Evolutionary conservation across 345 rosid species (phyloP), one percentile per base, ranked within the genome.

Genomic region (Durio zibethinus): DNA sequence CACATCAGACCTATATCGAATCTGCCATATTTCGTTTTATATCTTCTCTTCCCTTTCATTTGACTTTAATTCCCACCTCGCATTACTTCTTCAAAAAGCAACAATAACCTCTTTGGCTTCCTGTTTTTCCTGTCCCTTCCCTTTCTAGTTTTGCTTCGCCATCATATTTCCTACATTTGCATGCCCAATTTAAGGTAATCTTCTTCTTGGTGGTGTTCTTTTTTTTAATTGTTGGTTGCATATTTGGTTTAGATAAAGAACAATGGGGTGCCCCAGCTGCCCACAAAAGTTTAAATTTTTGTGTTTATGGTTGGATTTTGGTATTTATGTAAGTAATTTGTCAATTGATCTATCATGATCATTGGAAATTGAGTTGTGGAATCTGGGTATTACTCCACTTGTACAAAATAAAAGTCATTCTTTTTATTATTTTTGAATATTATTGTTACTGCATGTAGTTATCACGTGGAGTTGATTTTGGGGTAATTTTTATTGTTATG

Each of bases 271-370:
- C 27, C 21, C 16, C 14, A 36, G 5, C 71, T 65, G 29, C 50
- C 31, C 29, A 38, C 15, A 38, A 48, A 70, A 47, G 74, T 21
- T 70, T 29, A 48, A 27, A 1, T 47, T 15, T 70, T 70, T 7
- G 59, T 70, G 21, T 9, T 72, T 5, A 52, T 72, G 75, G 16
- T 72, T 72, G 45, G 4, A 15, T 70, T 72, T 52, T 52, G 23
- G 29, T 35, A 5, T 35, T 52, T 72, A 8, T 52, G 75, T 21
- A 1, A 2, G 47, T 52, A 36, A 33, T 33, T 33, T 52, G 59
- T 72, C 20, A 25, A 35, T 61, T 75, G 76, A 80, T 80, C 65
- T 36, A 5, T n/a, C 1, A 8, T n/a, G 72, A 65, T 52, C 11
- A 47, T 77, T 21, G 59, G 65, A 11, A 72, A 53, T 74, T 4